These are phyloP conservation scores for Naganishia friedmannii DNA, from an alignment of 768 basidiomycete genomes.

Conservation along the genomic window DNA sequence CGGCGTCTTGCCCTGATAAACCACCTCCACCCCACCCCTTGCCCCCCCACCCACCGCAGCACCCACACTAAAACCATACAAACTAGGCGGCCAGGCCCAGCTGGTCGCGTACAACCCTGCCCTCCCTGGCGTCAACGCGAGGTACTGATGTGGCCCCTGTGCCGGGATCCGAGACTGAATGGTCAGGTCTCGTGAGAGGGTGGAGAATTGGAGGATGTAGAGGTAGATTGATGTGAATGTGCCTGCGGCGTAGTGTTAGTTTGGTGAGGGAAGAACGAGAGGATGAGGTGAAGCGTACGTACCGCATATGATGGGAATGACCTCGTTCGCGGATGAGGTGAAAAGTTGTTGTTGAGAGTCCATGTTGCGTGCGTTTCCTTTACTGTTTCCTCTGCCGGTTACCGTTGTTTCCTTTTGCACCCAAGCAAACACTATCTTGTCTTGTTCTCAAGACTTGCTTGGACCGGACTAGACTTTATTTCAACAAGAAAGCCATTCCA, in stretches of 20 bases:
- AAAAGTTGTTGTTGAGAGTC: background rate
- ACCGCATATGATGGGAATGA: conserved; percentile 29
- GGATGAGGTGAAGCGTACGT: background rate
- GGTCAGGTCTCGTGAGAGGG: conserved; percentile 31
- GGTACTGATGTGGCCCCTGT: conserved; percentile 45
- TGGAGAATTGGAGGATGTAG: conserved; percentile 44
- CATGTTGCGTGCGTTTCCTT: no score
- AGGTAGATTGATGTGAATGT: conserved; percentile 46
- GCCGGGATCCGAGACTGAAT: conserved; percentile 30
- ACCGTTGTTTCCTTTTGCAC: no score
- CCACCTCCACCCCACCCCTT: conserved; percentile 2
- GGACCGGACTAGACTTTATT: no score
- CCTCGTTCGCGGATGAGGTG: conserved; percentile 6
- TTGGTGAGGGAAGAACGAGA: background rate
- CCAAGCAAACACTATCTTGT: no score
- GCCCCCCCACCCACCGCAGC: background rate
- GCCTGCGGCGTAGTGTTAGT: conserved; percentile 36
- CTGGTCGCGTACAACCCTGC: conserved; percentile 40
- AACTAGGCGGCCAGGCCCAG: conserved; percentile 37
- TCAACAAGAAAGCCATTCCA: no score
- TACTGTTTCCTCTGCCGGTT: no score
- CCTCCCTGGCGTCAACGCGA: conserved; percentile 34
- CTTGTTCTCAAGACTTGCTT: no score
- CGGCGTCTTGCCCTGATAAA: conserved; percentile 25
- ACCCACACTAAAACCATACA: conserved; percentile 35